Evolutionary conservation across 805 yeast species (phyloP), one percentile per base, ranked within the genome.

Genomic region (Yueomyces sinensis): DNA sequence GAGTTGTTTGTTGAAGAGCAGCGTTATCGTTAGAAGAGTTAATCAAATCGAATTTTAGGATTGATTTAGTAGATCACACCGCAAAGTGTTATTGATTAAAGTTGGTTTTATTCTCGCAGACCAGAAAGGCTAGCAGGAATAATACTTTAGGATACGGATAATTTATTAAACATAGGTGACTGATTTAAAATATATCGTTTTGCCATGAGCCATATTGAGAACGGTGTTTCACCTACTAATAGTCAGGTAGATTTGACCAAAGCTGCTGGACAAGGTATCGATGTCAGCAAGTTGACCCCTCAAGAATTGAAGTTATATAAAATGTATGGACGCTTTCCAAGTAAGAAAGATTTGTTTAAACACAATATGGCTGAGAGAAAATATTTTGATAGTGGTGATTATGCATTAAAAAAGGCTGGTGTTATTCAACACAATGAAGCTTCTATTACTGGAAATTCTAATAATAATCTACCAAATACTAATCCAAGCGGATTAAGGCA

Each of bases 361-460:
- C 72, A 78, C 41, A 82, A 80, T 52, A 62, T 82, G 47, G 82
- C 81, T 57, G 95, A 86, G 43, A 73, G 94, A 47, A 87, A 84
- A 62, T 86, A 81, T 57, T 87, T 86, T 50, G 96, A 86, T 52
- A 80, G 93, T 41, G 95, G 95, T 9, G 96, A 86, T 58, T 86
- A 86, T 56, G 95, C 95, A 9, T 70, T 86, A 69, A 81, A 75
- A 45, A 76, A 66, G 54, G 82, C 76, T 2, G 83, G 83, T 6
- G 63, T 64, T 11, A 39, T 44, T 11, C 57, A 46, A 20, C 35
- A 46, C 3, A 52, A 49, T 31, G 54, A 47, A 18, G n/a, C n/a
- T n/a, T 7, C 7, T 20, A 39, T 50, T 18, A 41, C 41, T 16
- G 37, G 41, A 3, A 42, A 45, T 32, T 50, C 54, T 30, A 50